These are phyloP conservation scores for Penicillium corylophilum DNA, from an alignment of 2,329 filamentous ascomycete species.

Conservation along the genomic window DNA sequence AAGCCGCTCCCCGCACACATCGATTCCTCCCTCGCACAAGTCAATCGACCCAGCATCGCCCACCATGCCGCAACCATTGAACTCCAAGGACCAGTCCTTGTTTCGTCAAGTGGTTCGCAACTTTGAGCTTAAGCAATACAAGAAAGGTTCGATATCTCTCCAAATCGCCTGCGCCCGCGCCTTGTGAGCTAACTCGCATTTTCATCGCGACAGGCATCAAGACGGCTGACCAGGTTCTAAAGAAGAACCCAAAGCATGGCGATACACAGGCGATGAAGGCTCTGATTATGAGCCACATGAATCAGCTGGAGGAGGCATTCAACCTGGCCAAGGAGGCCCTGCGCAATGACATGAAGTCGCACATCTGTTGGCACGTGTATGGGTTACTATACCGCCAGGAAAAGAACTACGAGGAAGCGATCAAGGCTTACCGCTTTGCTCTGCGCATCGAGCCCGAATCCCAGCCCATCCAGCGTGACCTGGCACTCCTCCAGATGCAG, in stretches of 20 bases:
- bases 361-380: conserved; percentile 99
- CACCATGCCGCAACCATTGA: conserved; percentile 50
- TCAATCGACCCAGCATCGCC: conserved; percentile 31
- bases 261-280: conserved; percentile 99
- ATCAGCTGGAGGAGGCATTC: conserved; percentile 92
- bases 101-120: conserved; percentile 93
- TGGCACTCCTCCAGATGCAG: conserved; percentile 90
- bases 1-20: conserved; percentile 37
- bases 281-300: conserved; percentile 88
- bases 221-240: conserved; percentile 91
- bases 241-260: conserved; percentile 92
- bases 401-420: conserved; percentile 98
- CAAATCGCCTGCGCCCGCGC: not conserved
- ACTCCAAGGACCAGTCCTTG: conserved; percentile 85
- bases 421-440: conserved; percentile 98
- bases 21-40: conserved; percentile 35
- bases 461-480: conserved; percentile 86
- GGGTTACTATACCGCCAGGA: conserved; percentile 87
- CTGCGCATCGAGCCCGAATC: conserved; percentile 92
- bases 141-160: conserved; percentile 59
- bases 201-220: conserved; percentile 67
- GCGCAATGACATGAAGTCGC: conserved; percentile 96
- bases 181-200: conserved; percentile 21
- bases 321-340: conserved; percentile 87
- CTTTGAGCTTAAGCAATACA: conserved; percentile 99